These are phyloP conservation scores for Rhodotorula taiwanensis DNA, from an alignment of 768 basidiomycete genomes.

Conservation along the genomic window DNA sequence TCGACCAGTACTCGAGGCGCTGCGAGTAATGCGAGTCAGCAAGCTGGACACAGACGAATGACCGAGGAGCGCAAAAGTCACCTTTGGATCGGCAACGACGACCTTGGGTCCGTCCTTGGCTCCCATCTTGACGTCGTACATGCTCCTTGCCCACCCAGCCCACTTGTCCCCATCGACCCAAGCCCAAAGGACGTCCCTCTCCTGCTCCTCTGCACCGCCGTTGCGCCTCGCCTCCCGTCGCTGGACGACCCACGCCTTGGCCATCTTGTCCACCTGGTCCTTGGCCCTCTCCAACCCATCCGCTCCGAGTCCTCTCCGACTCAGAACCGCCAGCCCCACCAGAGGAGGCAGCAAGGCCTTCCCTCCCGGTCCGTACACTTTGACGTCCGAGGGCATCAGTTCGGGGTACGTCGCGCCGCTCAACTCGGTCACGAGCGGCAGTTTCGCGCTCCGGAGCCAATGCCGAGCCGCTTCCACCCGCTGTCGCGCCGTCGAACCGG, in stretches of 20 bases:
- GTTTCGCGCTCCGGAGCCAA: slow-evolving; percentile 65
- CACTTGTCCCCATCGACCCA: slow-evolving; percentile 74
- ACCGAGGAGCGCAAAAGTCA: background rate
- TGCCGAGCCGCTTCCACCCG: slow-evolving; percentile 27
- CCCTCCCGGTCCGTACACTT: slow-evolving; percentile 41
- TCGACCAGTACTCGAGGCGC: slow-evolving; percentile 25
- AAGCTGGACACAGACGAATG: background rate
- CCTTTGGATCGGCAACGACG: slow-evolving; percentile 33
- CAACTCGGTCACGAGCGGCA: slow-evolving; percentile 68
- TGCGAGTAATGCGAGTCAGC: background rate
- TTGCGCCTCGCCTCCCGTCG: background rate
- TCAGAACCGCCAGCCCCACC: slow-evolving; percentile 60
- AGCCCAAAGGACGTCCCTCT: slow-evolving; percentile 61
- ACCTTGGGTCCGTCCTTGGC: slow-evolving; percentile 37
- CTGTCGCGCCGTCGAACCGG: slow-evolving; percentile 29
- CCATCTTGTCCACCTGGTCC: background rate
- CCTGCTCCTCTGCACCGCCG: background rate
- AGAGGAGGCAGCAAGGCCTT: slow-evolving; percentile 50
- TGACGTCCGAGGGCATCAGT: slow-evolving; percentile 67
- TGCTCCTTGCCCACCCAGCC: slow-evolving; percentile 81
- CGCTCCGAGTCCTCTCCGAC: slow-evolving; percentile 33
- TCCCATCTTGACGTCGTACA: slow-evolving; percentile 62
- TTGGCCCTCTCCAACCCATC: slow-evolving; percentile 20
- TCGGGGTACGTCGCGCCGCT: slow-evolving; percentile 70
- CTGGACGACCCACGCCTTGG: slow-evolving; percentile 2